Evolutionary conservation across 2,329 filamentous ascomycete species (phyloP), one percentile per base, ranked within the genome.

Genomic region (Fusarium irregulare): DNA sequence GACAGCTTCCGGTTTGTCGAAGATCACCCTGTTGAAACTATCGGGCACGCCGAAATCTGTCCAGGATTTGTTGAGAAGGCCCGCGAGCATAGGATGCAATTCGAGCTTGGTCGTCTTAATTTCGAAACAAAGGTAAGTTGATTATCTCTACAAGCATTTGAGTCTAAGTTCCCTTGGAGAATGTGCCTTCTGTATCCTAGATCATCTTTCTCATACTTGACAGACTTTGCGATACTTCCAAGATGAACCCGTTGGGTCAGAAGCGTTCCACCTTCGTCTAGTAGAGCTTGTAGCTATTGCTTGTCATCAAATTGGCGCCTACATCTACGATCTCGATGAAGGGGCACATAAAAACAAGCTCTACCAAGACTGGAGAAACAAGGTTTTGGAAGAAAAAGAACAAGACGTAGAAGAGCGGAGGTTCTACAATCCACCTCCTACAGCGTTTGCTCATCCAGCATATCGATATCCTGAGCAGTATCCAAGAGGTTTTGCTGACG

Each of bases 271-370:
- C 0, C 27, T 68, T 16, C 67, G 64, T 4, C 50, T 71, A 2
- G 12, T 71, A 1, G 64, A 71, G 6, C 11, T 68, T 0, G 48
- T 71, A 6, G 54, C 51, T 6, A 21, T 68, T 0, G 53, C 56
- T 4, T 62, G 60, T 2, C 68, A 71, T 14, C 56, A 71, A 14
- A 71, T 71, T 6, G 68, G 61, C 6, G 60, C 57, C 5, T 41
- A 27, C n/a, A 55, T 61, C 5, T 71, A 62, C 9, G 46, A 40
- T 2, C 56, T 68, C 0, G 64, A 71, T 7, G 47, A 54, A 3
- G 68, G 60, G 0, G 44, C 30, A 2, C 68, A 71, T 25, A 61
- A 71, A 11, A 60, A 71, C 16, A 14, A 44, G 14, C 2, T 20
- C 1, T 62, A 68, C 12, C 20, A 47, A 12, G 42, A 53, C 1